Percentiles rank a stretch among this genome's conserved stretches.
These are phyloP conservation scores for Schwanniomyces vanrijiae DNA, from an alignment of 805 yeast genomes.

Conservation along the genomic window DNA sequence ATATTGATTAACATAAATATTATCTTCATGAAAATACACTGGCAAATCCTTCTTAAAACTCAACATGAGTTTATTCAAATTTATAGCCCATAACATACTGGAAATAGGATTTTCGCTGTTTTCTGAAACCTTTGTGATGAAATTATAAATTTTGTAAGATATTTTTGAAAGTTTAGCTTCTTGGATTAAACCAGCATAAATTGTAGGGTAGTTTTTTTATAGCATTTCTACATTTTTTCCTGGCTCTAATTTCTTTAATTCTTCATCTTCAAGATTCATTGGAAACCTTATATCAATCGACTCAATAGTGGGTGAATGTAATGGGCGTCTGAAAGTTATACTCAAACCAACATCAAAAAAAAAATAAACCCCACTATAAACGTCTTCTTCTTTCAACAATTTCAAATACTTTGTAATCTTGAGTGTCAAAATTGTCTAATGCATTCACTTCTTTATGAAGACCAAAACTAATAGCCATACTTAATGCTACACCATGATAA, in stretches of 20 bases:
- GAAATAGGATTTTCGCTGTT: not conserved
- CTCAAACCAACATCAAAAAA: slow-evolving; percentile 66
- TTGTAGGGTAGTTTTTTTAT: slow-evolving; percentile 42
- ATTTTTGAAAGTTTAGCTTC: slow-evolving; percentile 51
- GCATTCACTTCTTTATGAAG: slow-evolving; percentile 49
- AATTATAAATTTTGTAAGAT: slow-evolving; percentile 19
- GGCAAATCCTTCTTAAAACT: slow-evolving; percentile 45
- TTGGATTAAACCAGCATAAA: slow-evolving; percentile 58
- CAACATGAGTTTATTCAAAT: slow-evolving; percentile 44
- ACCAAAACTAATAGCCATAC: slow-evolving; percentile 69
- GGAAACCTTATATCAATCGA: slow-evolving; percentile 51
- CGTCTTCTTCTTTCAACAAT: slow-evolving; percentile 56
- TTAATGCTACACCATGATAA: slow-evolving; percentile 59
- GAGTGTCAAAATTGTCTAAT: not conserved
- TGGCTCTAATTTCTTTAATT: slow-evolving; percentile 20
- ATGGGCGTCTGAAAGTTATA: slow-evolving; percentile 65
- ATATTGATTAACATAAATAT: slow-evolving; percentile 17
- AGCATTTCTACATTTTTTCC: slow-evolving; percentile 11
- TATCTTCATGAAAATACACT: slow-evolving; percentile 44
- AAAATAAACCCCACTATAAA: slow-evolving; percentile 68
- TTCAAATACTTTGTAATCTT: slow-evolving; percentile 11
- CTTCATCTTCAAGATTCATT: slow-evolving; percentile 49
- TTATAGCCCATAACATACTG: slow-evolving; percentile 16
- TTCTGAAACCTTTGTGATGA: slow-evolving; percentile 1
- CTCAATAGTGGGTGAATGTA: slow-evolving; percentile 47